A percentile compares a stretch with the other conserved stretches of the same genome.
Evolutionary conservation across 257 asterid genomes (phyloP).

Genomic region (Plectranthus barbatus): DNA sequence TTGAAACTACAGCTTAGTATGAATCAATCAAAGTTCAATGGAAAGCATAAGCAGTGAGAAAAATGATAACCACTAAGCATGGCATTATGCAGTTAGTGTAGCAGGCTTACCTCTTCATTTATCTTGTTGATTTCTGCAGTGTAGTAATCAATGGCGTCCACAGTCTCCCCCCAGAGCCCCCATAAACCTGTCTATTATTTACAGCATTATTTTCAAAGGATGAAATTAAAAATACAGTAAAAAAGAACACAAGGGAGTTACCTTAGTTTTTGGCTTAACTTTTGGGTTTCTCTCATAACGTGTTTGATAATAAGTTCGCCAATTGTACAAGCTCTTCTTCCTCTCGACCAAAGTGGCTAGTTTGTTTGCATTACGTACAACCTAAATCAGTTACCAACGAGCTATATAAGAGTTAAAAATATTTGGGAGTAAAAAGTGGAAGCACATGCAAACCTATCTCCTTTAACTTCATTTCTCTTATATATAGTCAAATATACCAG

Average conservation of each 20-base stretch:
- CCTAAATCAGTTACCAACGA: slow-evolving; percentile 33
- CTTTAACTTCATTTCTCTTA: too few relatives aligned
- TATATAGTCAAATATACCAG: background rate
- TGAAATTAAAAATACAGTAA: background rate
- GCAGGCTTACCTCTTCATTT: slow-evolving; percentile 53
- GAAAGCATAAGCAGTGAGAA: background rate
- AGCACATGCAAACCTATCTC: too few relatives aligned
- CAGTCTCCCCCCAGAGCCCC: slow-evolving; percentile 77
- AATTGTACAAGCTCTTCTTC: slow-evolving; percentile 63
- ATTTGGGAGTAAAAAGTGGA: background rate
- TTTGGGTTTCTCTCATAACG: slow-evolving; percentile 71
- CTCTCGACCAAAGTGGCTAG: slow-evolving; percentile 63
- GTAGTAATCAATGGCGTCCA: slow-evolving; percentile 86
- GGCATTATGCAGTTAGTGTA: slow-evolving; percentile 11
- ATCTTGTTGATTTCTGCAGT: slow-evolving; percentile 51
- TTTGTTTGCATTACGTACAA: slow-evolving; percentile 65
- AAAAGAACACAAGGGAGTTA: slow-evolving; percentile 20
- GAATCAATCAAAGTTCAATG: background rate
- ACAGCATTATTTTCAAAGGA: background rate
- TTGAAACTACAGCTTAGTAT: background rate
- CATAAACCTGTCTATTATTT: slow-evolving; percentile 74
- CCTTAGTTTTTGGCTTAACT: slow-evolving; percentile 71
- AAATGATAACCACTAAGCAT: background rate
- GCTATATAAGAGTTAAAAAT: background rate
- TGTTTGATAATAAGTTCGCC: slow-evolving; percentile 83